Conservation (phyloP, 352 stramenopile genomes). For the Phytophthora melonis region DNA sequence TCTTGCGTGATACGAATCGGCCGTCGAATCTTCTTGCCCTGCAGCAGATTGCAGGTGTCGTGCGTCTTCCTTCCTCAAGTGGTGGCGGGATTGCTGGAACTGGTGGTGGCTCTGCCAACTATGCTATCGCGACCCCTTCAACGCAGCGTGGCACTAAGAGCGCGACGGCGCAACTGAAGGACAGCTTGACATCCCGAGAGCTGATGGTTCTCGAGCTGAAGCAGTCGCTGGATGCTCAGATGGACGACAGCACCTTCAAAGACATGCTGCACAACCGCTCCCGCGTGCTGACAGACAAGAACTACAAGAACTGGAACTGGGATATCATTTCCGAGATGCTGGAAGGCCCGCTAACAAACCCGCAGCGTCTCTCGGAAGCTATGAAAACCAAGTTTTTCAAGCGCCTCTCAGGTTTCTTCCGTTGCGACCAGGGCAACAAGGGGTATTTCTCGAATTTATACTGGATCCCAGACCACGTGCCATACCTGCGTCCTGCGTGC, state of each 20-base stretch:
- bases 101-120: constrained; percentile 40
- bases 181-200: constrained; percentile 84
- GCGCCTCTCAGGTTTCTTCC: constrained; percentile 90
- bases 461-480: constrained; percentile 92
- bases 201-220: constrained; percentile 90
- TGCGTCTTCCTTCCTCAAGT: constrained; percentile 45
- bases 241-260: constrained; percentile 91
- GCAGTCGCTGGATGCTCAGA: constrained; percentile 88
- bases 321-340: constrained; percentile 92
- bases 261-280: constrained; percentile 90
- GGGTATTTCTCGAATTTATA: constrained; percentile 90
- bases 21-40: constrained; percentile 65
- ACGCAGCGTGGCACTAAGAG: constrained; percentile 53
- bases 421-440: constrained; percentile 91
- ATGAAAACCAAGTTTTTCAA: constrained; percentile 96
- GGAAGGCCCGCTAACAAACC: constrained; percentile 88
- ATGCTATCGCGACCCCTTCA: constrained; percentile 42
- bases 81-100: constrained; percentile 35
- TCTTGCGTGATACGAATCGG: constrained; percentile 89
- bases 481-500: constrained; percentile 87
- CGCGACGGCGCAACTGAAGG: constrained; percentile 52
- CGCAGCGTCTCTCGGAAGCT: constrained; percentile 84
- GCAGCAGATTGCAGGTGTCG: constrained; percentile 50
- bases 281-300: constrained; percentile 88
- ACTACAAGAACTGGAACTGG: constrained; percentile 94